These are phyloP conservation scores for Phialophora macrospora DNA, from an alignment of 2,329 filamentous ascomycete genomes.

Conservation along the genomic window DNA sequence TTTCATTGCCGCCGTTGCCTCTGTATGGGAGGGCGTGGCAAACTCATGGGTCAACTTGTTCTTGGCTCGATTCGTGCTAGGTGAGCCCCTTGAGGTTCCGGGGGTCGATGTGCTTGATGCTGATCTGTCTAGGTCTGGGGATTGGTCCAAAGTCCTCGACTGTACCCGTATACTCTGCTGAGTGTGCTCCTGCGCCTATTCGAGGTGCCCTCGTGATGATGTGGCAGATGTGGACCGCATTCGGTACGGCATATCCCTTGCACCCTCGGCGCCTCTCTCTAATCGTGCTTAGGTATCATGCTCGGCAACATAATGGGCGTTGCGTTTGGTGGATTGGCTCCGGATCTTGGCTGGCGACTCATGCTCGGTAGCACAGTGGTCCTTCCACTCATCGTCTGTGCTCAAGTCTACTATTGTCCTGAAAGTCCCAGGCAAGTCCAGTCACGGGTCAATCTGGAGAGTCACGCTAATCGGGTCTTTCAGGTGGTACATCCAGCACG, in stretches of 20 bases:
- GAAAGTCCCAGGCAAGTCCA: constrained; percentile 54
- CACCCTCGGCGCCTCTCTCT: neutral
- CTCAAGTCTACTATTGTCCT: constrained; percentile 69
- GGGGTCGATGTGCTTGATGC: neutral
- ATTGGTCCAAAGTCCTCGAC: constrained; percentile 53
- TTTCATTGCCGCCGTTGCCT: constrained; percentile 49
- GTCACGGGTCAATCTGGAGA: neutral
- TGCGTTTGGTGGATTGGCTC: constrained; percentile 49
- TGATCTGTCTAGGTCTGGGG: constrained; percentile 43
- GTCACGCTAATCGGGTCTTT: neutral
- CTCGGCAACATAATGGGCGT: constrained; percentile 57
- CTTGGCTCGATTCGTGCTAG: constrained; percentile 48
- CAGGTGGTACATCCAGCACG: constrained; percentile 53
- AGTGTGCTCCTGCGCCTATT: constrained; percentile 55
- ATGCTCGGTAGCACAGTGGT: constrained; percentile 72
- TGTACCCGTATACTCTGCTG: constrained; percentile 55
- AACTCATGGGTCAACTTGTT: constrained; percentile 51
- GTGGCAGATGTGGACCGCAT: constrained; percentile 58
- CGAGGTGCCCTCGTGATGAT: constrained; percentile 58
- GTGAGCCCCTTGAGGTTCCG: constrained; percentile 28
- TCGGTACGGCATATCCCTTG: constrained; percentile 40
- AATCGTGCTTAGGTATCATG: constrained; percentile 43
- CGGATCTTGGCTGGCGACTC: constrained; percentile 67
- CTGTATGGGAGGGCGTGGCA: constrained; percentile 50
- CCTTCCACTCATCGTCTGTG: constrained; percentile 62